Base-by-base conservation (phyloP, 2,329 filamentous ascomycete species). In the Pyrenophora graminea region DNA sequence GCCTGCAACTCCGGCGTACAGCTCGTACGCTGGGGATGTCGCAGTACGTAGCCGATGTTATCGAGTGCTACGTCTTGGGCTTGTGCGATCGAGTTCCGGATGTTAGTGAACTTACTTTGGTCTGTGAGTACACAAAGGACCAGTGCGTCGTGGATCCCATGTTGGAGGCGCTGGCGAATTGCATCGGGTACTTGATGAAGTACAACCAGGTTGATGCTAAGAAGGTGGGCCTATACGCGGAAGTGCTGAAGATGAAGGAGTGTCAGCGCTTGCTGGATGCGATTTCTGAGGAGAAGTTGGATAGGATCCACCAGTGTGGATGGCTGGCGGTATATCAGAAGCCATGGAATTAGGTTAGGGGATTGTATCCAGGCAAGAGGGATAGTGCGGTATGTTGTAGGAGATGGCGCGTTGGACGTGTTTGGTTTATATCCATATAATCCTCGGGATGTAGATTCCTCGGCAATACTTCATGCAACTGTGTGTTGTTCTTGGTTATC, bases 1-100 rank as follows among this genome's bases (percentile, higher is more conserved):
- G 30, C 7, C 21, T 53, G 23, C 27, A 47, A 23, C 32, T 56
- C 2, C 50, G 46, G 10, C 46, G 50, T 6, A 45, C 53, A 9
- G 46, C 37, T 4, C 38, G 39, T 15, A 41, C 17, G 2, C 31
- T 56, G 8, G 46, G 50, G 1, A 56, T 53, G 53, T 23, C 45
- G 6, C 36, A 42, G 3, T 56, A 53, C 12, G 40, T 47, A n/a
- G 32, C 23, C 10, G 40, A 50, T n/a, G 38, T 53, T 15, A 41
- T 45, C 3, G 30, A 21, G 10, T 3, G 25, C 10, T 53, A 50
- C 19, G 17, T 47, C 8, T 18, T 23, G 4, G 31, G 31, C 5
- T 15, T 56, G 15, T 12, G 7, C 7, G 3, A 8, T 6, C 53
- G 44, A 27, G 7, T 42, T 8, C 34, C 46, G 5, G 13, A 19